A percentile compares a stretch with the other conserved stretches of the same genome.
Conservation (phyloP, 176 grass and related monocot genomes). For the Musa schizocarpa region DNA sequence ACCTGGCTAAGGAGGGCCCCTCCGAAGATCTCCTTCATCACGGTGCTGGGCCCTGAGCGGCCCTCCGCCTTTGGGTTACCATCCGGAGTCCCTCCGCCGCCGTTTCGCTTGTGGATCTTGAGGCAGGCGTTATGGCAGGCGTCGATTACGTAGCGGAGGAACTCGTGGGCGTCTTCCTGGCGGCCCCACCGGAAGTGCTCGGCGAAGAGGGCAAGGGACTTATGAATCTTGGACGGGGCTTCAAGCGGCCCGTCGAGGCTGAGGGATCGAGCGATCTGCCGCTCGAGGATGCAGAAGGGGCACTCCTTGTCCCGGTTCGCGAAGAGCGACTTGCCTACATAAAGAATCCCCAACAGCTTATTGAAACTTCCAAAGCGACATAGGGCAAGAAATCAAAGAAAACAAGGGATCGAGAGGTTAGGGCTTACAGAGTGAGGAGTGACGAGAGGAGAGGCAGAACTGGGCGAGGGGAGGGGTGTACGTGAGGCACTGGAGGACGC, state of each 20-base stretch:
- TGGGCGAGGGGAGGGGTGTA: slow-evolving; percentile 77
- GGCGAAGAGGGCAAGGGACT: slow-evolving; percentile 54
- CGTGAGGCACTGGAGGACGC: slow-evolving; percentile 90
- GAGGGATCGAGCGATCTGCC: slow-evolving; percentile 52
- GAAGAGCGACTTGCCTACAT: slow-evolving; percentile 60
- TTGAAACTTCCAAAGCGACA: background rate
- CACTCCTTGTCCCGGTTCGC: slow-evolving; percentile 85
- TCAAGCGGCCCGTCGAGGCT: slow-evolving; percentile 38
- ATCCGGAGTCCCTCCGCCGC: slow-evolving; percentile 5
- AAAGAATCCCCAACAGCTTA: background rate
- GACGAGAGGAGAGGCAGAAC: slow-evolving; percentile 61
- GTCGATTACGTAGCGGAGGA: slow-evolving; percentile 72
- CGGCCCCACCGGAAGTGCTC: slow-evolving; percentile 70
- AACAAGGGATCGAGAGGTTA: background rate
- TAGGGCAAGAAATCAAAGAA: background rate
- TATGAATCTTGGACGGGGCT: slow-evolving; percentile 47
- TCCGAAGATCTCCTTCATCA: slow-evolving; percentile 90
- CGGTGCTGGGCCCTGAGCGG: slow-evolving; percentile 22
- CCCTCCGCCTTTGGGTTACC: slow-evolving; percentile 15
- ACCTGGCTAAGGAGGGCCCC: slow-evolving; percentile 81
- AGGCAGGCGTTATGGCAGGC: slow-evolving; percentile 64
- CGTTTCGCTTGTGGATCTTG: slow-evolving; percentile 39
- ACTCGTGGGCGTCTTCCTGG: slow-evolving; percentile 94
- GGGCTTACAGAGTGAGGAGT: slow-evolving; percentile 64
- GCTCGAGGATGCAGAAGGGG: slow-evolving; percentile 65